phyloP scores from a whole-genome alignment of 495 filamentous ascomycete species.

The Neurospora sp. region DNA sequence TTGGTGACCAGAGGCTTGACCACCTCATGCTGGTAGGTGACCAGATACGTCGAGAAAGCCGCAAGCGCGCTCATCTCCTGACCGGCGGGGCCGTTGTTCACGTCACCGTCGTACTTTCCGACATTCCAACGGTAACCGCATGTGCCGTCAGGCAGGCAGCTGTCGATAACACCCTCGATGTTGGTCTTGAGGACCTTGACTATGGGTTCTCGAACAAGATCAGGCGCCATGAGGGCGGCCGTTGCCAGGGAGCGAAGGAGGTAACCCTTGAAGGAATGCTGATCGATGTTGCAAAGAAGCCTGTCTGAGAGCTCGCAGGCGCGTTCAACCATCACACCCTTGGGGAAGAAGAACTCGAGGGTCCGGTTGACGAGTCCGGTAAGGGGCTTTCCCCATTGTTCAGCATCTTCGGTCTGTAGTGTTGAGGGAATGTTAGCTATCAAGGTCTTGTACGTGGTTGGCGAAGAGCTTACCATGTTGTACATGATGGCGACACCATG shows the following conservation, averaged over 20 bases:
- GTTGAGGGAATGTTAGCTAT: neutral
- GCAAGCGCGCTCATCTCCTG: conserved; percentile 62
- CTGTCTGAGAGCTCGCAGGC: conserved; percentile 48
- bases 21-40: conserved; percentile 9
- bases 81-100: conserved; percentile 39
- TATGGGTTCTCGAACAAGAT: conserved; percentile 47
- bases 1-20: conserved; percentile 48
- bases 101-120: conserved; percentile 41
- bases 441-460: neutral
- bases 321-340: conserved; percentile 49
- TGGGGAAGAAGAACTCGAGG: conserved; percentile 43
- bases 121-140: conserved; percentile 58
- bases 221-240: conserved; percentile 57
- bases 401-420: conserved; percentile 35
- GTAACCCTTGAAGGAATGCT: conserved; percentile 84
- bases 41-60: conserved; percentile 46
- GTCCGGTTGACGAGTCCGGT: conserved; percentile 43
- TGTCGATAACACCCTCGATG: conserved; percentile 52
- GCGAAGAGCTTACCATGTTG: conserved; percentile 38
- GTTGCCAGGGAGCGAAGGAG: conserved; percentile 68
- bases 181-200: conserved; percentile 54
- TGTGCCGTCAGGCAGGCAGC: conserved; percentile 51
- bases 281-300: conserved; percentile 57
- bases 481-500: conserved; percentile 62
- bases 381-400: conserved; percentile 43